These are phyloP conservation scores for Melanomma pulvis-pyrius DNA, from an alignment of 495 filamentous ascomycete species.

Conservation along the genomic window DNA sequence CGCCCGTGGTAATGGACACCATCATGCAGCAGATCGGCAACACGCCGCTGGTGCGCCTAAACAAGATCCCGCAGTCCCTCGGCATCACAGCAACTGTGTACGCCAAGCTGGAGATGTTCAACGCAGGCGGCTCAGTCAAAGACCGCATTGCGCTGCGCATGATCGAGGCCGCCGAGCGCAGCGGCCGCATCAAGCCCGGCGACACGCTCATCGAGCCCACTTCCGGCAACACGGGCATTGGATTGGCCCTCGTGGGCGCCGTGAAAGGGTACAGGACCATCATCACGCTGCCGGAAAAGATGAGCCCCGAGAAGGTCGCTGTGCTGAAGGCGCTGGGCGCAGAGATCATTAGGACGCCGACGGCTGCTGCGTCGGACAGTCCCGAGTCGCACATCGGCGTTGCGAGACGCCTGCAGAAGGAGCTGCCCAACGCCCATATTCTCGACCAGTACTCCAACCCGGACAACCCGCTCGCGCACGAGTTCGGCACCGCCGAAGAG, in stretches of 20 bases:
- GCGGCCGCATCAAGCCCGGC: constrained; percentile 92
- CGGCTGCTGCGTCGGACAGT: constrained; percentile 89
- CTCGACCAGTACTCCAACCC: constrained; percentile 93
- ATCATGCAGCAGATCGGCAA: constrained; percentile 82
- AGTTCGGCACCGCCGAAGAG: constrained; percentile 92
- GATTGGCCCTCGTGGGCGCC: constrained; percentile 87
- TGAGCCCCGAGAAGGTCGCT: constrained; percentile 96
- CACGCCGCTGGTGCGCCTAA: constrained; percentile 90
- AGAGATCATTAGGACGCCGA: constrained; percentile 96
- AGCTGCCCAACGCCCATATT: constrained; percentile 95
- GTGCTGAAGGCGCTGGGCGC: constrained; percentile 91
- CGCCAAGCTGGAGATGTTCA: constrained; percentile 95
- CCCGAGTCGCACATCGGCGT: constrained; percentile 98
- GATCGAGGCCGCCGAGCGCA: constrained; percentile 92
- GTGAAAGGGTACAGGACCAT: constrained; percentile 98
- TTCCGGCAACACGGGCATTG: constrained; percentile 97
- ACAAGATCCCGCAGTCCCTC: constrained; percentile 84
- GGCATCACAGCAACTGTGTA: constrained; percentile 90
- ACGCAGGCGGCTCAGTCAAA: constrained; percentile 96
- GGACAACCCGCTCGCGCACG: constrained; percentile 92
- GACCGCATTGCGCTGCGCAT: constrained; percentile 96
- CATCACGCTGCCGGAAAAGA: constrained; percentile 98
- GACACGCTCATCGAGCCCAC: constrained; percentile 98
- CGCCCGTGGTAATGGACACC: constrained; percentile 60
- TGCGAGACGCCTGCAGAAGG: constrained; percentile 83